Evolutionary conservation across 176 grass and related monocot genomes (phyloP), one percentile per base, ranked within the genome.

Genomic region (Guadua angustifolia): DNA sequence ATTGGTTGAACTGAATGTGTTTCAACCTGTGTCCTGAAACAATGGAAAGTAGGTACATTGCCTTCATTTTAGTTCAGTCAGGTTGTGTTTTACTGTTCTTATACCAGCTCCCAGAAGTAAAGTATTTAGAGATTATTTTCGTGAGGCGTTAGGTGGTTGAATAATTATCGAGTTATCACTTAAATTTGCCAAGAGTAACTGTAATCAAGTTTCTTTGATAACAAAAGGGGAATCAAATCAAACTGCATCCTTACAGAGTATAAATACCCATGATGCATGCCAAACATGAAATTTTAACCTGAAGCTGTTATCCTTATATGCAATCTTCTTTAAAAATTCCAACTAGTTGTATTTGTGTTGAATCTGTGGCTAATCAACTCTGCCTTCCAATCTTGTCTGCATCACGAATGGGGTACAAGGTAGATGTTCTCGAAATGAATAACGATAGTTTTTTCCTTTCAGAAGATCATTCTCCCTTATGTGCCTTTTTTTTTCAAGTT

Each of bases 1-100:
- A 60, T 29, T 73, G 17, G 5, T 74, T 83, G n/a, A 62, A 75
- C 70, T 76, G 45, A 24, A 44, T 6, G 2, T 10, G 17, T 59
- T 45, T 32, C 8, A 65, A 55, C 51, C 8, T 0, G 13, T 26
- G 2, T 73, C 49, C 51, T 25, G 9, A 86, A 74, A 25, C 62
- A 66, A 68, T 13, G 9, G 39, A 66, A 65, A 45, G 40, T 79
- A 79, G 58, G 76, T 73, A 36, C 59, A 86, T 79, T 83, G 79
- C 59, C 73, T 26, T 11, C 3, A 5, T 60, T 45, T 47, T n/a
- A 22, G 36, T 44, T 64, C 29, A 11, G 9, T 65, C 15, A 64
- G 72, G 38, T 21, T 81, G 0, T 64, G 11, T 43, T 79, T 56
- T 43, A 8, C 29, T 82, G 19, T 77, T 77, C 46, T 40, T 78